These are phyloP conservation scores for Neofusicoccum laricinum DNA, from an alignment of 2,329 filamentous ascomycete genomes.

Conservation along the genomic window DNA sequence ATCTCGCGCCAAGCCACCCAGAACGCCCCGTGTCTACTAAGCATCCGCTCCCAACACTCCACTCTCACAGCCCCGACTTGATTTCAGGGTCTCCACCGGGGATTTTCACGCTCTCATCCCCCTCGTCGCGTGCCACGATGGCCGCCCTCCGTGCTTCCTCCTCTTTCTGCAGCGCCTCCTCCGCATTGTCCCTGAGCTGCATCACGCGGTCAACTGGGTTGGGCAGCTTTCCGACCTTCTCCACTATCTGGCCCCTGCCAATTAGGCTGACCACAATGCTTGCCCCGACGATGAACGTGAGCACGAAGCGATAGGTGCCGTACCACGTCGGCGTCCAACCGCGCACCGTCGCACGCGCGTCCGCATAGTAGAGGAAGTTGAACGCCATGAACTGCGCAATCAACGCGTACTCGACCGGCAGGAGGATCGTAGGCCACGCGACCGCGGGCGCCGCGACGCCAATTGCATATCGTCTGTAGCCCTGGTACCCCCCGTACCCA, in stretches of 20 bases:
- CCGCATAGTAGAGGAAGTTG: slow-evolving; percentile 79
- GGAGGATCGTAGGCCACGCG: slow-evolving; percentile 85
- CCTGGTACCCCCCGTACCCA: slow-evolving; percentile 62
- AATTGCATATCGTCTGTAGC: slow-evolving; percentile 77
- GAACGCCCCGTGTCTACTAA: slow-evolving; percentile 3
- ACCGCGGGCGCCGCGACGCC: slow-evolving; percentile 76
- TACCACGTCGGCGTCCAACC: slow-evolving; percentile 89
- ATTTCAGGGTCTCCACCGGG: slow-evolving; percentile 10
- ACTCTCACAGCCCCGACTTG: background rate
- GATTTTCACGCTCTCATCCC: background rate
- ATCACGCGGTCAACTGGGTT: slow-evolving; percentile 48
- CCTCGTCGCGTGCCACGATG: slow-evolving; percentile 8
- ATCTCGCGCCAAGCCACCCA: slow-evolving; percentile 1
- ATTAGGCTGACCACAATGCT: slow-evolving; percentile 79
- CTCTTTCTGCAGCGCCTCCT: slow-evolving; percentile 30
- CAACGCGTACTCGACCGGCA: slow-evolving; percentile 80
- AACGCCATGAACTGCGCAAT: slow-evolving; percentile 85
- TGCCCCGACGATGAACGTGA: slow-evolving; percentile 84
- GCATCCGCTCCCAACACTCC: background rate
- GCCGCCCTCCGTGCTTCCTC: slow-evolving; percentile 24
- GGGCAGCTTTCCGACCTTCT: slow-evolving; percentile 48
- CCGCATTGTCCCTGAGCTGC: slow-evolving; percentile 43
- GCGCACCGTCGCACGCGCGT: slow-evolving; percentile 66
- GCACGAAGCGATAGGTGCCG: slow-evolving; percentile 81
- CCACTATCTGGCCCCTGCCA: slow-evolving; percentile 73